Base-by-base conservation (phyloP, 208 protist species). In the Trypanosoma cruzi region DNA sequence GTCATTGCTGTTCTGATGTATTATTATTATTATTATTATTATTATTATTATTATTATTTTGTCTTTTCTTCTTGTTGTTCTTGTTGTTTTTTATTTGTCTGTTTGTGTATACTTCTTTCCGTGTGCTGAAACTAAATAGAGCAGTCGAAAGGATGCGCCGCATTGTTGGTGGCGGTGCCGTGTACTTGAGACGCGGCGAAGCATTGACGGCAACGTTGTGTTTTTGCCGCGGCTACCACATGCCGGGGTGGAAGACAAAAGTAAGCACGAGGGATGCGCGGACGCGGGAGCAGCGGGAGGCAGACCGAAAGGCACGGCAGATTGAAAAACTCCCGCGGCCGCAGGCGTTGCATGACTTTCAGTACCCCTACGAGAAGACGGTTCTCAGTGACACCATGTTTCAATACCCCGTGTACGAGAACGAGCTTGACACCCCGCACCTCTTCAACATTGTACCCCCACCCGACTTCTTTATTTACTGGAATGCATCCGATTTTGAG, bases 321-420 rank as follows among this genome's bases (percentile, higher is more conserved):
- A 92, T 97, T 68, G 90, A 96, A 50, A 97, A 97, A 73, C 80
- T 97, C 16, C 92, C 92, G 10, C 77, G 80, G 0, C 89, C 90
- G 0, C 81, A 94, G 70, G 88, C 90, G 13, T 80, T 95, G 29
- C 90, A 93, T 75, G 89, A 95, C 66, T 95, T 94, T 66, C 89
- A 97, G 74, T 95, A 95, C 69, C 89, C 88, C 7, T 92, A 93
- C 64, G 90, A 97, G 58, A 97, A 95, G 67, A 96, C 90, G 3
- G 79, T 95, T 29, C 69, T 97, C 22, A 93, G 82, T 52, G 92
- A 97, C 67, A 80, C 82, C 72, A 96, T 95, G 92, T 97, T 94
- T 62, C 82, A 95, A 76, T 93, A 90, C 70, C 92, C 92, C 1
- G 84, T 95, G 29, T 97, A 92, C 75, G 92, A 91, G 67, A 90